Base-by-base conservation (phyloP, 2,329 filamentous ascomycete genomes). In the Aspergillus caelatus region DNA sequence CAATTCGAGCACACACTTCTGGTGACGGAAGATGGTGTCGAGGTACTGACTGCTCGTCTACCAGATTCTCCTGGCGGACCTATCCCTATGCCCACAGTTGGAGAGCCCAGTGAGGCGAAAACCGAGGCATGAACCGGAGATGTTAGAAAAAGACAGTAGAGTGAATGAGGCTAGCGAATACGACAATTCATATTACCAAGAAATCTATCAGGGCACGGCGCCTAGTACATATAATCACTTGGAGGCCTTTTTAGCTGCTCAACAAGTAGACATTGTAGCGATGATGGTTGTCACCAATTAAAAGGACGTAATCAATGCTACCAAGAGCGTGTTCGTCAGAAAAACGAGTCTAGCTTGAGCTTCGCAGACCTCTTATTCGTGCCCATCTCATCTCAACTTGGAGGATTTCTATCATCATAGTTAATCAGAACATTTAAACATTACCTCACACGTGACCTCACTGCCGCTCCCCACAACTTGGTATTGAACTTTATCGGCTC, bases 1-100 rank as follows among this genome's bases (percentile, higher is more conserved):
- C 95, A 99, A 76, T 99, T 99, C 87, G 92, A 96, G 77, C 92
- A 96, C 75, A 95, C 92, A 0, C 81, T 96, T 58, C 82, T 96
- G 11, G 91, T 96, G 2, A 96, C 92, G 0, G 91, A 93, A 72
- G 87, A 90, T 68, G 92, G 92, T 1, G 90, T 93, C 8, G 92
- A 96, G 79, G 83, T 96, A 52, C 78, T 96, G 70, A 96, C 92
- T 0, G 92, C 91, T 48, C 86, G 91, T 69, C 80, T 87, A 50
- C 82, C 86, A 54, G 85, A 91, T 74, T 94, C 91, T 28, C 92
- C 92, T 1, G 92, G 92, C 64, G 92, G 92, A 1, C 84, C 89
- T 5, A 80, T 92, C 16, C 80, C 86, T 5, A 87, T 90, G 79
- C 87, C 87, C 43, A 72, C 58, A 16, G 61, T 58, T 56, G 67